Evolutionary conservation across 306 rosid species (phyloP).

Genomic region (Delonix regia): DNA sequence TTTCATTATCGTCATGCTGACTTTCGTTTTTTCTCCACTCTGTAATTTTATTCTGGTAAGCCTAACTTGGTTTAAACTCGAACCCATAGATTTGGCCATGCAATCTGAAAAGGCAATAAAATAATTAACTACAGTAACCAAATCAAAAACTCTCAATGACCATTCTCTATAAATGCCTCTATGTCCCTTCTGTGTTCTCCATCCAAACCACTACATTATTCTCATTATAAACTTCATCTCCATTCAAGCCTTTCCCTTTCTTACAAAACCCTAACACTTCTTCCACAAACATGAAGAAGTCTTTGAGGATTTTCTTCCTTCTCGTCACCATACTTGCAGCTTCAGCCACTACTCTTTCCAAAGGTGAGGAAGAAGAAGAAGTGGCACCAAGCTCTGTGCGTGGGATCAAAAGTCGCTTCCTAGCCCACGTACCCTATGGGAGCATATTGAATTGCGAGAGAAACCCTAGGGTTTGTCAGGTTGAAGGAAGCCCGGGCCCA

Average conservation of each 20-base stretch:
- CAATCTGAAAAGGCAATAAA: too few relatives aligned
- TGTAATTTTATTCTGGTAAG: not conserved
- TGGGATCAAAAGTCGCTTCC: conserved; percentile 42
- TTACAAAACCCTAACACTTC: too few relatives aligned
- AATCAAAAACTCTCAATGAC: too few relatives aligned
- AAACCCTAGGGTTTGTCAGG: conserved; percentile 42
- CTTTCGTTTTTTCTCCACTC: not conserved
- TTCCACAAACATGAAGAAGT: too few relatives aligned
- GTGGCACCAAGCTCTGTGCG: conserved; percentile 6
- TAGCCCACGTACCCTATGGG: not conserved
- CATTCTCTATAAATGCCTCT: not conserved
- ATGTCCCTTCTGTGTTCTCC: too few relatives aligned
- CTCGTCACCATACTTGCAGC: conserved; percentile 50
- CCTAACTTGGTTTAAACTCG: not conserved
- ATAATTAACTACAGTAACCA: too few relatives aligned
- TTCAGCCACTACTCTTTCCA: conserved; percentile 40
- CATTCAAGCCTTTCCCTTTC: too few relatives aligned
- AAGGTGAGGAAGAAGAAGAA: conserved; percentile 1
- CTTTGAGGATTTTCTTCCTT: conserved; percentile 34
- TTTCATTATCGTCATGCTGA: not conserved
- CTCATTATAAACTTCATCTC: too few relatives aligned
- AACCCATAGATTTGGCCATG: not conserved
- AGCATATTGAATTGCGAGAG: conserved; percentile 39
- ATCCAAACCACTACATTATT: too few relatives aligned
- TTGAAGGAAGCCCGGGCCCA: conserved; percentile 43